Percentiles rank a stretch among this genome's conserved stretches.
These are phyloP conservation scores for Russula abietina DNA, from an alignment of 768 basidiomycete genomes.

Conservation along the genomic window DNA sequence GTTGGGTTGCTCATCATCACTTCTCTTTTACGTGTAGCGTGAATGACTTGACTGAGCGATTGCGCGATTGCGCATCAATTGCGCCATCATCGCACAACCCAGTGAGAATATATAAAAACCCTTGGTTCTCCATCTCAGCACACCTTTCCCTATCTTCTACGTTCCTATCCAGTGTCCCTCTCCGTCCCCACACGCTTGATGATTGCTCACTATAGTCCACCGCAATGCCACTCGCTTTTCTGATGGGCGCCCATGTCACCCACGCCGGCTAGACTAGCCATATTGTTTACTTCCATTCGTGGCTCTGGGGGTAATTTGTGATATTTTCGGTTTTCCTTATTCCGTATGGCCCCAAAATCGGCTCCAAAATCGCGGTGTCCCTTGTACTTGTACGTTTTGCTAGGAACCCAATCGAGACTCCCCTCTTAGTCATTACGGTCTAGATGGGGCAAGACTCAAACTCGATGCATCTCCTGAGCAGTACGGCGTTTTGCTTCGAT, in stretches of 20 bases:
- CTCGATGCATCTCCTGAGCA: background rate
- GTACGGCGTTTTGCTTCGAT: too few species aligned
- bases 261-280: background rate
- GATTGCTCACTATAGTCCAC: background rate
- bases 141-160: background rate
- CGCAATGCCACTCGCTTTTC: background rate
- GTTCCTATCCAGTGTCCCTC: background rate
- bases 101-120: constrained; percentile 6
- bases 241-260: constrained; percentile 8
- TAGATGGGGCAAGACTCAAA: background rate
- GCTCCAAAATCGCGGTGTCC: too few species aligned
- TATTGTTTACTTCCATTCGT: constrained; percentile 5
- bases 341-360: background rate
- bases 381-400: constrained; percentile 8
- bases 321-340: background rate
- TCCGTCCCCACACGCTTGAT: too few species aligned
- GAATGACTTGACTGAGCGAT: too few species aligned
- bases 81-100: constrained; percentile 20
- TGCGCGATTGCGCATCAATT: constrained; percentile 17
- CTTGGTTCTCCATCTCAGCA: background rate
- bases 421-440: constrained; percentile 17
- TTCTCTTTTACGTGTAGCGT: background rate
- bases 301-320: background rate
- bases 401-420: background rate
- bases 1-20: background rate